Conservation (phyloP, 202 grass and related monocot genomes). For the Panicum hallii region DNA sequence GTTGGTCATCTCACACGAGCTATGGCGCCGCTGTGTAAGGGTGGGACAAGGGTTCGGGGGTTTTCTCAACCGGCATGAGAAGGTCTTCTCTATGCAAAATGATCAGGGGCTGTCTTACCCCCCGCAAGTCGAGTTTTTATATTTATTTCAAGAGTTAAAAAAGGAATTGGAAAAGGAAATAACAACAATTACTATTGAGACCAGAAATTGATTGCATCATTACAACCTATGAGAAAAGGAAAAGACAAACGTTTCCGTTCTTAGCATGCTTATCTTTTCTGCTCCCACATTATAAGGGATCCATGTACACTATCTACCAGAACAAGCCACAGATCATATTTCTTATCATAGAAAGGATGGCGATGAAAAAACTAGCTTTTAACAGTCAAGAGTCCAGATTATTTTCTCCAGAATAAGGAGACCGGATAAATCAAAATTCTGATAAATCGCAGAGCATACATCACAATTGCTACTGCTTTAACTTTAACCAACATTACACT, state of each 20-base stretch:
- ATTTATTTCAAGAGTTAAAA: background rate
- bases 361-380: background rate
- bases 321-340: background rate
- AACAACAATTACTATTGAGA: background rate
- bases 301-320: background rate
- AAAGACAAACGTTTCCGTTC: background rate
- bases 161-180: background rate
- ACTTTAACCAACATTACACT: slow-evolving; percentile 27
- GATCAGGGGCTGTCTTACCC: no score
- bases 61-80: no score
- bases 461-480: slow-evolving; percentile 9
- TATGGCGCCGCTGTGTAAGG: no score
- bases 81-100: no score
- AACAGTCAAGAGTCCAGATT: slow-evolving; percentile 8
- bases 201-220: background rate
- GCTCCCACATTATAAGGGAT: slow-evolving; percentile 2
- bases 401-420: slow-evolving; percentile 3
- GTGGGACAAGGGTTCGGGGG: no score
- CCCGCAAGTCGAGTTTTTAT: no score
- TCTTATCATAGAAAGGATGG: background rate
- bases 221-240: background rate
- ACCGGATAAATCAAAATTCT: background rate
- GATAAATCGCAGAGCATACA: background rate
- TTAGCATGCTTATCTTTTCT: background rate
- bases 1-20: no score